Conservation (phyloP, 2,329 filamentous ascomycete species). For the Ophiosphaerella narmari region DNA sequence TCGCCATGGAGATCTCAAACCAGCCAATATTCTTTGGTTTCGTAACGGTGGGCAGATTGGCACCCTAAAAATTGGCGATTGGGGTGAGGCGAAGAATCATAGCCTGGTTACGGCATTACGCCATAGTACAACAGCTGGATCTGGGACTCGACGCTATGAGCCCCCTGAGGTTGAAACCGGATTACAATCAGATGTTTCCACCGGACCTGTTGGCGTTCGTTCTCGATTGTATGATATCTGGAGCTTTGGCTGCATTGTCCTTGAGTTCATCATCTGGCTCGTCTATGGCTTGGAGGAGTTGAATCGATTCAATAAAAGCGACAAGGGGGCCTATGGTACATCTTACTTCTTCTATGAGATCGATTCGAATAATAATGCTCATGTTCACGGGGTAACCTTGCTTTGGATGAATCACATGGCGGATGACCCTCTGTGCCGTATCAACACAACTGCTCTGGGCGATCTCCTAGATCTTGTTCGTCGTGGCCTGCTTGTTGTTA, state of each 20-base stretch:
- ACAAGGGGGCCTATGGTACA: neutral
- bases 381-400: neutral
- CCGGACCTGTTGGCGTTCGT: neutral
- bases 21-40: constrained; percentile 46
- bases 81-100: constrained; percentile 16
- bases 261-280: constrained; percentile 29
- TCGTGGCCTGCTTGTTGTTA: constrained; percentile 1
- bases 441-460: neutral
- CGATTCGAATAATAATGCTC: neutral
- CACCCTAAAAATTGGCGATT: constrained; percentile 22
- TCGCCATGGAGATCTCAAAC: constrained; percentile 45
- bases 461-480: neutral
- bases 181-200: neutral
- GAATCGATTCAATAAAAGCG: neutral
- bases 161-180: constrained; percentile 15
- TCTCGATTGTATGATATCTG: constrained; percentile 31
- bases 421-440: neutral
- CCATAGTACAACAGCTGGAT: constrained; percentile 9
- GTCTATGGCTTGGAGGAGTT: constrained; percentile 15
- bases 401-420: constrained; percentile 3
- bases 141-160: constrained; percentile 20
- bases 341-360: constrained; percentile 1
- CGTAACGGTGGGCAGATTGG: neutral
- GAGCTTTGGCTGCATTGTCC: constrained; percentile 28
- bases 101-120: constrained; percentile 4